Evolutionary conservation across 495 filamentous ascomycete species (phyloP), one percentile per base, ranked within the genome.

Genomic region (Penicillium malachiteum): DNA sequence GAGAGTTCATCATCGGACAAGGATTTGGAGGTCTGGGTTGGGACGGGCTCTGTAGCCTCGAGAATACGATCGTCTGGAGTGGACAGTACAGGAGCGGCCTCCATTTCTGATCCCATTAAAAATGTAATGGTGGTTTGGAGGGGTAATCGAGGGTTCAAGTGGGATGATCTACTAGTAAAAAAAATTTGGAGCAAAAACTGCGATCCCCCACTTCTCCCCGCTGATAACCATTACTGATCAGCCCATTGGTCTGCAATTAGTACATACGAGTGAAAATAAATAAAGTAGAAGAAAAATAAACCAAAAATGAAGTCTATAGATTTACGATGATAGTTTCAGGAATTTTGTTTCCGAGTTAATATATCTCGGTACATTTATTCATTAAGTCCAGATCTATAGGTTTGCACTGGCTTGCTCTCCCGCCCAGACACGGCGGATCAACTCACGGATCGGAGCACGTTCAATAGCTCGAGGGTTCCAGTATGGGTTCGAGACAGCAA

Each of bases 31-130:
- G 60, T 40, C 42, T 67, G 59, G 43, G 68, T 55, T 13, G 71
- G 55, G 14, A 75, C 63, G 7, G 73, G 66, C 14, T 64, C 52
- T 9, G 74, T 70, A 34, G 70, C 58, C 32, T 92, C 87, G 66
- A 94, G 86, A 18, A 94, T 79, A 56, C 93, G 81, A 48, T 86
- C 84, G 48, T 91, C 92, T 17, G 92, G 89, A 2, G 94, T 97
- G 0, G 92, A 97, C 42, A 98, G 84, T 3, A 89, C 84, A 1
- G 92, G 93, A 2, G 92, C 74, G 51, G 74, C 65, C 58, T 69
- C 68, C 68, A 77, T 72, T 61, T 70, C 68, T 16, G 69, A 48
- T 10, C 56, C 61, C 71, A 72, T 75, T 14, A 5, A 14, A 33
- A 14, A 13, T 34, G 41, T 12, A 41, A 54, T 51, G 32, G 44